These are phyloP conservation scores for Aspergillus hancockii DNA, from an alignment of 495 filamentous ascomycete genomes.

Conservation along the genomic window DNA sequence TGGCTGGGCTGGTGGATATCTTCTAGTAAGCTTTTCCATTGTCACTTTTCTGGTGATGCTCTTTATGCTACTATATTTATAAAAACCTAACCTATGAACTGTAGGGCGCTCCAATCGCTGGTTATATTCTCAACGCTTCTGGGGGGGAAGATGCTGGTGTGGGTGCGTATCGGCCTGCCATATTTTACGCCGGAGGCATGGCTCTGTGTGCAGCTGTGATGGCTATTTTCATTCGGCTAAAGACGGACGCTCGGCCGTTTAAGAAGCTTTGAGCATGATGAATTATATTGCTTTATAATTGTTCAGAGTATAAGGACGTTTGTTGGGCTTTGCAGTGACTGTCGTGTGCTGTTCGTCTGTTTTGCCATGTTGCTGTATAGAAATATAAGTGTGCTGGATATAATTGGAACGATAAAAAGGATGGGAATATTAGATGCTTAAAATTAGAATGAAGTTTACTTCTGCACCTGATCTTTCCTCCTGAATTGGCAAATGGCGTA, in stretches of 20 bases:
- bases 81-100: constrained; percentile 16
- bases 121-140: constrained; percentile 54
- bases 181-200: constrained; percentile 56
- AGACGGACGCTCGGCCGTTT: constrained; percentile 25
- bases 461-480: too few species aligned
- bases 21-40: constrained; percentile 49
- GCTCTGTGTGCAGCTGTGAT: constrained; percentile 25
- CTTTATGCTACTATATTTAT: not conserved
- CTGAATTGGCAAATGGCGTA: too few species aligned
- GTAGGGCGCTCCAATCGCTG: constrained; percentile 60
- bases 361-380: too few species aligned
- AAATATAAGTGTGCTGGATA: too few species aligned
- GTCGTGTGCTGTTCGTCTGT: too few species aligned
- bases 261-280: constrained; percentile 17
- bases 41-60: not conserved
- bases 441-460: too few species aligned
- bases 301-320: too few species aligned
- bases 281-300: not conserved
- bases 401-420: too few species aligned
- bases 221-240: constrained; percentile 25
- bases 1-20: constrained; percentile 60
- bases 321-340: too few species aligned
- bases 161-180: constrained; percentile 56
- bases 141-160: constrained; percentile 48
- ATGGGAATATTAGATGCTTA: too few species aligned